Base-by-base conservation (phyloP, 805 yeast species). In the Starmerella bacillaris region DNA sequence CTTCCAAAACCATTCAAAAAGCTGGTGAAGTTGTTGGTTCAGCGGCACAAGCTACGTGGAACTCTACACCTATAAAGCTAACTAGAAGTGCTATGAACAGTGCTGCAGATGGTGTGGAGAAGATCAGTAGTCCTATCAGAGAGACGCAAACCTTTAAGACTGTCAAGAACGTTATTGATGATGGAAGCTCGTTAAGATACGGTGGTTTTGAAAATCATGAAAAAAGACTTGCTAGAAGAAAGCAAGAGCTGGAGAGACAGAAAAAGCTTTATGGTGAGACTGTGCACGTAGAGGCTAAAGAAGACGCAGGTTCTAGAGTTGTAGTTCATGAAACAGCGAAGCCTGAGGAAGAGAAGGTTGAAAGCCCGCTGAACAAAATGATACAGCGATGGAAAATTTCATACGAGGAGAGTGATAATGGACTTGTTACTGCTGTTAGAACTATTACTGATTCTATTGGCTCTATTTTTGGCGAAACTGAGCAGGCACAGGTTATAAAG, bases 1-100 rank as follows among this genome's bases (percentile, higher is more conserved):
- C 74, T 5, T 74, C 78, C 11, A 70, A 78, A 53, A 76, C 82
- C 29, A 70, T 80, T 37, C 69, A 72, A 49, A 78, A 78, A 58
- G 89, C 96, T 4, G 95, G 95, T n/a, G 80, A 78, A 49, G 86
- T 74, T 27, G 82, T 89, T 24, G 96, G 94, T 36, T 75, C 68
- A 38, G 92, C 74, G 30, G 96, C 94, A 3, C 64, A 68, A 27
- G 76, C 74, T 40, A 94, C 95, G 1, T 89, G 98, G 98, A 94
- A 89, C 41, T 82, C 94, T 1, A 79, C 89, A 18, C 78, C 86
- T 29, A 89, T 93, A 41, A 73, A 75, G 54, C 77, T 75, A 33
- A 84, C 94, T n/a, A 69, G 96, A 50, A 65, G 71, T 30, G 82
- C 83, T 0, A 86, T 82, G n/a, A 68, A 66, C 39, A 67, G 69